Evolutionary conservation across 495 filamentous ascomycete species (phyloP).

Genomic region (Lentithecium fluviatile): DNA sequence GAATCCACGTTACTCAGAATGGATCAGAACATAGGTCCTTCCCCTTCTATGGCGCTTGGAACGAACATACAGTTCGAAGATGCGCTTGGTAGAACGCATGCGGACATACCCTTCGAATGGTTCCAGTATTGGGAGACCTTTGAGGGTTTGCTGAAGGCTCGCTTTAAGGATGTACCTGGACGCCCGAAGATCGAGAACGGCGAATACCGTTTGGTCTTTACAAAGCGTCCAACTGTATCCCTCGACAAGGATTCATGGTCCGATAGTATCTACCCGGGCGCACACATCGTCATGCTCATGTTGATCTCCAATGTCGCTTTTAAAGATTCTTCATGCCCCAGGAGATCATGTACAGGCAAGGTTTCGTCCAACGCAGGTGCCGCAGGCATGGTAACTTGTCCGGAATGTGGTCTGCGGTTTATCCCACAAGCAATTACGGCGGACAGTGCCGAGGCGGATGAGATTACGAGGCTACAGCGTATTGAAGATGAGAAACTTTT

Average conservation of each 20-base stretch:
- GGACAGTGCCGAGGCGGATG: neutral
- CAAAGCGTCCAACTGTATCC: neutral
- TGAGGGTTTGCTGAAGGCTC: neutral
- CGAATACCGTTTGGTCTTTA: neutral
- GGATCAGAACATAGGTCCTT: constrained; percentile 17
- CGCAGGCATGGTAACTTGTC: neutral
- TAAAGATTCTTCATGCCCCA: neutral
- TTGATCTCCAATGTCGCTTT: neutral
- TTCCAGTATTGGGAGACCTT: constrained; percentile 38
- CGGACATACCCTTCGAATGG: constrained; percentile 34
- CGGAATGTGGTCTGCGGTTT: neutral
- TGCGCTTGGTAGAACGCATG: constrained; percentile 28
- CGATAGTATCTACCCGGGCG: neutral
- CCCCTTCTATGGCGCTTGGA: neutral
- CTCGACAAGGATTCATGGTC: neutral
- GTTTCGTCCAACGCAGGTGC: neutral
- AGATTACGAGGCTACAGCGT: neutral
- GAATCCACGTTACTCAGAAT: constrained; percentile 31
- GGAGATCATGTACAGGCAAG: neutral
- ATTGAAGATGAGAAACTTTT: neutral
- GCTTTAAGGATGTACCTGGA: neutral
- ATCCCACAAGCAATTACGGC: neutral
- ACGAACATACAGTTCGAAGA: constrained; percentile 38
- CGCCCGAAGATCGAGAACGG: neutral
- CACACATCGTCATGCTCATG: neutral